A percentile compares a stretch with the other conserved stretches of the same genome.
Evolutionary conservation across 805 yeast species (phyloP).

Genomic region (Nakazawaea ambrosiae): DNA sequence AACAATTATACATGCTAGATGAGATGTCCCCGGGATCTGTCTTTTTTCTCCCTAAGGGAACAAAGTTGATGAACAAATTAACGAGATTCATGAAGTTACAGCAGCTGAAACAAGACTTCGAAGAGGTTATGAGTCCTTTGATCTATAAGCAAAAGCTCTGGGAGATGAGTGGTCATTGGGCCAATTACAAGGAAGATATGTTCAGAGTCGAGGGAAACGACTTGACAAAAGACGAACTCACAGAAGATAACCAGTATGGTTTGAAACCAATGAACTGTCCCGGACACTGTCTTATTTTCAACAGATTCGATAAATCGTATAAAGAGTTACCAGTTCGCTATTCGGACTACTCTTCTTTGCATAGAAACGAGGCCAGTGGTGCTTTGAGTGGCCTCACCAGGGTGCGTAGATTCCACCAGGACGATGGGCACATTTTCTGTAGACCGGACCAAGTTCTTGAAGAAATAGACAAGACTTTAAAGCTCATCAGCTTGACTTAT

Average conservation of each 20-base stretch:
- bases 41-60: slow-evolving; percentile 90
- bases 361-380: slow-evolving; percentile 92
- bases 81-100: slow-evolving; percentile 80
- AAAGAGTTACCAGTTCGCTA: slow-evolving; percentile 80
- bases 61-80: slow-evolving; percentile 75
- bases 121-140: slow-evolving; percentile 89
- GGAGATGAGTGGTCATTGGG: slow-evolving; percentile 96
- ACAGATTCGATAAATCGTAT: slow-evolving; percentile 69
- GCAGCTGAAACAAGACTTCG: slow-evolving; percentile 73
- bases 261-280: slow-evolving; percentile 95
- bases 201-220: slow-evolving; percentile 70
- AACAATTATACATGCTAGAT: slow-evolving; percentile 73
- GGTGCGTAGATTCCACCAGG: slow-evolving; percentile 94
- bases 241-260: slow-evolving; percentile 43
- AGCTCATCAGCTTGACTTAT: slow-evolving; percentile 71
- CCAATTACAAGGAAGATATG: slow-evolving; percentile 91
- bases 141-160: slow-evolving; percentile 78
- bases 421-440: slow-evolving; percentile 96
- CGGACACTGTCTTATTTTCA: slow-evolving; percentile 84
- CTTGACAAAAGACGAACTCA: slow-evolving; percentile 16
- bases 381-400: slow-evolving; percentile 89
- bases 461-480: slow-evolving; percentile 69
- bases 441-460: slow-evolving; percentile 62
- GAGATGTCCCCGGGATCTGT: slow-evolving; percentile 85
- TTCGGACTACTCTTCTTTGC: slow-evolving; percentile 87